Evolutionary conservation across 192 early-diverging fungal species (phyloP), one percentile per base, ranked within the genome.

Genomic region (Globomyces pollinis-pini): DNA sequence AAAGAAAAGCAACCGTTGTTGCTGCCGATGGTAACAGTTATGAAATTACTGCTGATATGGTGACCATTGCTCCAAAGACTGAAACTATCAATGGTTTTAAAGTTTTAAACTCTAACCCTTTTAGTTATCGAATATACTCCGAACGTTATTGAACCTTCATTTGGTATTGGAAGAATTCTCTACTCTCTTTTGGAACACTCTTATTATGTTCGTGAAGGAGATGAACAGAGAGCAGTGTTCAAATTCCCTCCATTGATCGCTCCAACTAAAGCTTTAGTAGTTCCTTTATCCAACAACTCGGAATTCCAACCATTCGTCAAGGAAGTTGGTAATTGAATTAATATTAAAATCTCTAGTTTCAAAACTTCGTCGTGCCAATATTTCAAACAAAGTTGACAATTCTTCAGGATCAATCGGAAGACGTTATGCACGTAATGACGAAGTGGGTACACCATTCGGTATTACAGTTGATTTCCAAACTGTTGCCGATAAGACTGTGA

Each of bases 131-230:
- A 97, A 73, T 99, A 88, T 76, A 88, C 77, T 18, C 96, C 96
- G 41, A 99, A 91, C 65, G 96, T 99, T 63, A 98, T 99, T 67
- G 96, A 99, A 74, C 96, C 96, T 23, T 97, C 96, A 28, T 99
- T 99, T 75, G 96, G 94, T 79, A 88, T 99, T 56, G 93, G 94
- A 54, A 92, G 96, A 61, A 97, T 99, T 49, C 72, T 99, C 54
- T 94, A 96, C 72, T 84, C 91, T 38, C 86, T 97, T 23, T 75
- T 99, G 59, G 96, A 99, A 73, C 96, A 99, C 72, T 81, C 84
- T 50, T 97, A 82, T 78, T 96, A 80, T 78, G 81, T 79, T 18
- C 91, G 96, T 60, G 86, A 88, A 23, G 89, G 77, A 21, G 94
- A 93, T 61, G 96, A 93, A 76, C 76, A 86, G 62, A 88, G 93